Evolutionary conservation across 2,329 filamentous ascomycete species (phyloP), one percentile per base, ranked within the genome.

Genomic region (Hymenoscyphus infarciens): DNA sequence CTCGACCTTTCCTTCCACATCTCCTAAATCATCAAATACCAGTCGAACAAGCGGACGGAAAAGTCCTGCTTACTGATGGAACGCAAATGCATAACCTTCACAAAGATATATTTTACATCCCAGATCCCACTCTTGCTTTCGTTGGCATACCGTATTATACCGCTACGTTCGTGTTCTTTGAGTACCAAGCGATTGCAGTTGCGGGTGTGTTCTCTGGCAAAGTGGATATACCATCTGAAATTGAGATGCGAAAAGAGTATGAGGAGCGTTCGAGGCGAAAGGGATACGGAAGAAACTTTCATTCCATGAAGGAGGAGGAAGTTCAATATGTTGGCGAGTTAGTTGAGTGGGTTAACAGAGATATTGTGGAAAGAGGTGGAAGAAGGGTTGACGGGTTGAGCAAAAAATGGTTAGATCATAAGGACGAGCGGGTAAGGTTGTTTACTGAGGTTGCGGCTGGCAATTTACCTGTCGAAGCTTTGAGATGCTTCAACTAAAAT

Each of bases 1-100:
- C 84, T 0, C 81, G 88, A 16, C 88, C 88, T 0, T 91, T 90
- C 67, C 76, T 91, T 0, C 72, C 76, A 0, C 73, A 82, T 10
- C 77, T 82, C 19, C 67, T 69, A 25, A 81, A 78, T 64, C 76
- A 77, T 15, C 75, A 74, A 0, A 53, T 75, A 0, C 58, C 75
- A 0, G 74, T 78, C 0, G 73, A 80, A 1, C 70, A 83, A 0
- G 86, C 85, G 0, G 77, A 80, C 42, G 79, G 84, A 0, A 76
- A 72, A 0, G 73, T 84, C 0, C 75, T 91, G 0, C 82, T 91
- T 4, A 90, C 84, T 0, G 74, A 73, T 60, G 72, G 71, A 16
- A 68, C 63, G 1, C 69, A 71, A 62, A 72, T 78, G 2, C 80
- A 82, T 70, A 82, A 83, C 56, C 72, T 83, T 3, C 80, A 82